phyloP scores from a whole-genome alignment of 2,329 filamentous ascomycete genomes.

The Orbilia oligospora region DNA sequence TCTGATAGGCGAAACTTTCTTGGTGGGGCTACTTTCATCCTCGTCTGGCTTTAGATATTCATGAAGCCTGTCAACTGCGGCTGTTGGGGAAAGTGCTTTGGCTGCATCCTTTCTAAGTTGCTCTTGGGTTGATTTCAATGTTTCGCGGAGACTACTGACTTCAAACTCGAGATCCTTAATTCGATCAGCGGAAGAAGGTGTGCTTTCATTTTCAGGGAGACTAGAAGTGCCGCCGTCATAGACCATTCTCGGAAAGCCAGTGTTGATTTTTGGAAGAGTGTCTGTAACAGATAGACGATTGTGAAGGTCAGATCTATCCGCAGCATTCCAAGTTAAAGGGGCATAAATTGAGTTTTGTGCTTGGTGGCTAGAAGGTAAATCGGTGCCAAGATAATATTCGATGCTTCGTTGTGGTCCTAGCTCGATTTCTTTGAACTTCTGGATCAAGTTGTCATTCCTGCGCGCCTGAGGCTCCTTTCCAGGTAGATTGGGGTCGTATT shows the following conservation, averaged over 20 bases:
- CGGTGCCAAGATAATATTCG: no score
- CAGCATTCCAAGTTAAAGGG: background rate
- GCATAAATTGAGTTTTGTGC: background rate
- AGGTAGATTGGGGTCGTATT: background rate
- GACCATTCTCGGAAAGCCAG: slow-evolving; percentile 2
- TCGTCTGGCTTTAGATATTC: slow-evolving; percentile 29
- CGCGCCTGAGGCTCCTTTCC: background rate
- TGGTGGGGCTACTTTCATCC: background rate
- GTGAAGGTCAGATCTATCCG: background rate
- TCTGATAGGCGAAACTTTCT: slow-evolving; percentile 28
- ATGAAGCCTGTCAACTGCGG: background rate
- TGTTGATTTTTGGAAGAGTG: slow-evolving; percentile 23
- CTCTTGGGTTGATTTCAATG: background rate
- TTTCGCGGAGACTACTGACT: background rate
- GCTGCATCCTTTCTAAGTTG: background rate
- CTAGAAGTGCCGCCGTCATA: no score
- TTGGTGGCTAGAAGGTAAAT: no score
- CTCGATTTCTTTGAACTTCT: background rate
- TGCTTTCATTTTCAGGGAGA: background rate
- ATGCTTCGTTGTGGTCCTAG: background rate
- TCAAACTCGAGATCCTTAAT: slow-evolving; percentile 21
- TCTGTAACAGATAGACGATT: background rate
- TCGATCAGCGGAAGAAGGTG: slow-evolving; percentile 1
- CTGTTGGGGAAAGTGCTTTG: background rate
- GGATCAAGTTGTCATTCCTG: background rate